Evolutionary conservation across 208 protist genomes (phyloP).

Genomic region (Wallacemonas sp.): DNA sequence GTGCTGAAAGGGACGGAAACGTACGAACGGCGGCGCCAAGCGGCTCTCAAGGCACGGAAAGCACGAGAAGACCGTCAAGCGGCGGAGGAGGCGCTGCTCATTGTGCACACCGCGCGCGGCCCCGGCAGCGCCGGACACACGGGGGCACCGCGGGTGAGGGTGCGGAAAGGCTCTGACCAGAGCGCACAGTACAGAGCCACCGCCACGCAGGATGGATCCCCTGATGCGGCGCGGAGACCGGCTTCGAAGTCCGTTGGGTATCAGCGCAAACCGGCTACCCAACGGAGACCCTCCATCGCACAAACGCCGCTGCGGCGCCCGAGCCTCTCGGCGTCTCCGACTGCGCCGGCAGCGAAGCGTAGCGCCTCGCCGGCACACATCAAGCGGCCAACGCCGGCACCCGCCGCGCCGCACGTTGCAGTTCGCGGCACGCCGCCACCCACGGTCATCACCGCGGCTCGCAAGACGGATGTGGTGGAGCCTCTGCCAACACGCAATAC

Average conservation of each 20-base stretch:
- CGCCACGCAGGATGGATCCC: neutral
- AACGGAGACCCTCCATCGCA: neutral
- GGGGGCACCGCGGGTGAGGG: no score
- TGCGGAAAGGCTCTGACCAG: no score
- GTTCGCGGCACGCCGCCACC: neutral
- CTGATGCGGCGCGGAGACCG: neutral
- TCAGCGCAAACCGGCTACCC: conserved; percentile 12
- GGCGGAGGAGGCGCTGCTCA: conserved; percentile 25
- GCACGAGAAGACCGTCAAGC: conserved; percentile 31
- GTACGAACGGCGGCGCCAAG: conserved; percentile 36
- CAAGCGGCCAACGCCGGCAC: neutral
- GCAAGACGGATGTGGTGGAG: neutral
- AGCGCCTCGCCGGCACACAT: neutral
- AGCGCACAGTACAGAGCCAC: no score
- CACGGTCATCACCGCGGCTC: neutral
- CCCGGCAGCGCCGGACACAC: neutral
- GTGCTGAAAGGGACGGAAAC: conserved; percentile 21
- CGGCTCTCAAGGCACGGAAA: conserved; percentile 33
- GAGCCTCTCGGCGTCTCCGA: conserved; percentile 18
- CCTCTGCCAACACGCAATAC: neutral
- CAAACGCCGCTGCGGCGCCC: conserved; percentile 11
- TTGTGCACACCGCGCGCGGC: conserved; percentile 1
- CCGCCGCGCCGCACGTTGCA: neutral
- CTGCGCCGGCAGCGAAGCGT: conserved; percentile 8
- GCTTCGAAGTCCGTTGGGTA: conserved; percentile 1